These are phyloP conservation scores for Sambucus nigra DNA, from an alignment of 129 eudicot genomes.

Conservation along the genomic window DNA sequence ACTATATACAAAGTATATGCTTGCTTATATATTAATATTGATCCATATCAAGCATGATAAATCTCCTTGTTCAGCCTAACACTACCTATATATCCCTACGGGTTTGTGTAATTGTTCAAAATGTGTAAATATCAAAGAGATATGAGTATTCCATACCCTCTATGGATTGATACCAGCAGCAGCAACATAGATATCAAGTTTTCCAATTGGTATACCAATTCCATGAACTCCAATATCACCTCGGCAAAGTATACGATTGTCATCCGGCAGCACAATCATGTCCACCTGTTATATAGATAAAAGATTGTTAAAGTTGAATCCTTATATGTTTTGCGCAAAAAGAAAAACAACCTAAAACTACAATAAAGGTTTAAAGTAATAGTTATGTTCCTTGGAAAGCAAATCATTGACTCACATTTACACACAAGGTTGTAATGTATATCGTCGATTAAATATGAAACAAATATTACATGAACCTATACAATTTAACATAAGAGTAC, in stretches of 20 bases:
- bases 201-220: slow-evolving; percentile 89
- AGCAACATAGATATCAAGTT: slow-evolving; percentile 92
- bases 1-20: slow-evolving; percentile 2
- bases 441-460: no score
- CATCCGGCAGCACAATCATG: slow-evolving; percentile 97
- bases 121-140: not conserved
- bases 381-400: not conserved
- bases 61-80: not conserved
- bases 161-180: slow-evolving; percentile 99
- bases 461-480: no score
- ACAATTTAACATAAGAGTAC: no score
- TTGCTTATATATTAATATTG: no score
- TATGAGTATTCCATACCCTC: slow-evolving; percentile 46
- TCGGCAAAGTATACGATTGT: slow-evolving; percentile 86
- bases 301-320: not conserved
- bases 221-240: slow-evolving; percentile 99
- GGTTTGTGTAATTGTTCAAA: not conserved
- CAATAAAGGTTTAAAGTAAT: not conserved
- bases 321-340: not conserved
- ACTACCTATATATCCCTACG: not conserved
- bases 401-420: no score
- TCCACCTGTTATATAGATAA: slow-evolving; percentile 54
- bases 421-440: not conserved
- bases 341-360: not conserved
- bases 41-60: not conserved